Conservation (phyloP, 768 basidiomycete genomes). For the Amanita rubescens region DNA sequence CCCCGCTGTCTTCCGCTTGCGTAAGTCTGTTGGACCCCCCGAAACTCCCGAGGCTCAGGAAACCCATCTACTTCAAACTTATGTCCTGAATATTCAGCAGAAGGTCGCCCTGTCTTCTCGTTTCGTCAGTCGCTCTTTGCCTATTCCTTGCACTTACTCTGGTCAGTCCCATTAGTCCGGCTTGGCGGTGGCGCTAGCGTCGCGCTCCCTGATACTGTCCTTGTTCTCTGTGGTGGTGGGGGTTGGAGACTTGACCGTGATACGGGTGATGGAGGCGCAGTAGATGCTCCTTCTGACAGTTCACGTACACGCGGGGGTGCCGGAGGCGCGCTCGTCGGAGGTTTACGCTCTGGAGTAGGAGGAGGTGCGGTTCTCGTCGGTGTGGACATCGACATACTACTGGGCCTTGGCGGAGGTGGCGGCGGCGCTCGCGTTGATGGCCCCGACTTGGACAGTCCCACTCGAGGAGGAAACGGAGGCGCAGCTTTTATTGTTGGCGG, state of each 20-base stretch:
- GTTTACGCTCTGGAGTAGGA: slow-evolving; percentile 29
- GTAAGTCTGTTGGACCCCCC: slow-evolving; percentile 44
- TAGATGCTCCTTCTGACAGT: slow-evolving; percentile 9
- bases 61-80: slow-evolving; percentile 74
- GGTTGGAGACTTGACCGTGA: neutral
- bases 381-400: slow-evolving; percentile 26
- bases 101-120: slow-evolving; percentile 31
- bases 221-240: slow-evolving; percentile 21
- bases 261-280: slow-evolving; percentile 1
- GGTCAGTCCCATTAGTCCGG: neutral
- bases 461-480: slow-evolving; percentile 29
- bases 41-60: slow-evolving; percentile 68
- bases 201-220: slow-evolving; percentile 18
- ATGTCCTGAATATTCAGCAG: slow-evolving; percentile 57
- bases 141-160: neutral
- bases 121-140: neutral
- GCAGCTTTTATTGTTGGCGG: slow-evolving; percentile 24
- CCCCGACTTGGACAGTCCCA: slow-evolving; percentile 20
- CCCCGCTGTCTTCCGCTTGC: slow-evolving; percentile 61
- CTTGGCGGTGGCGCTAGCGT: slow-evolving; percentile 29
- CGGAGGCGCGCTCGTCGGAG: slow-evolving; percentile 13
- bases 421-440: slow-evolving; percentile 13
- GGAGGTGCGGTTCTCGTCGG: slow-evolving; percentile 30
- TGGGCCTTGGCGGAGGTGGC: slow-evolving; percentile 34
- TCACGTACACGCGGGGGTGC: slow-evolving; percentile 14